A percentile compares a stretch with the other conserved stretches of the same genome.
These are phyloP conservation scores for Diplocarpon rosae DNA, from an alignment of 2,329 filamentous ascomycete species.

Conservation along the genomic window DNA sequence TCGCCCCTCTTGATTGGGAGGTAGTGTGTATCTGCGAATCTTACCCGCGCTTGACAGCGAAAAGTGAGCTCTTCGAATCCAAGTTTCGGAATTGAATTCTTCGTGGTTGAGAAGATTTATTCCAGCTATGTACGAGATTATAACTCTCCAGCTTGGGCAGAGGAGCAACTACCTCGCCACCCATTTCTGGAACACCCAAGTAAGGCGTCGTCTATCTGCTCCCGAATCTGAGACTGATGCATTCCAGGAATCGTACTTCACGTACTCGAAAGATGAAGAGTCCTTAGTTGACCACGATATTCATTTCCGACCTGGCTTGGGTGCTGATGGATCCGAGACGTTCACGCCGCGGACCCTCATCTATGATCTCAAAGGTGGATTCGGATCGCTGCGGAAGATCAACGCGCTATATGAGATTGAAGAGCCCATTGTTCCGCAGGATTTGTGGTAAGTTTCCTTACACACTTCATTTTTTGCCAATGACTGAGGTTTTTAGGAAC, in stretches of 20 bases:
- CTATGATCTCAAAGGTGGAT: conserved; percentile 90
- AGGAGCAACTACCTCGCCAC: conserved; percentile 87
- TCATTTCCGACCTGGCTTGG: conserved; percentile 77
- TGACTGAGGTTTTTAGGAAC: conserved; percentile 37
- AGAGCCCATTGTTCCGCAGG: conserved; percentile 21
- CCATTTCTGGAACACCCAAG: conserved; percentile 96
- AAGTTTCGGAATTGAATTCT: no score
- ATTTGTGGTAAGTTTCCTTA: conserved; percentile 30
- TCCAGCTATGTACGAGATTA: conserved; percentile 76
- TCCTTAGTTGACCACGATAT: conserved; percentile 71
- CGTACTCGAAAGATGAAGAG: conserved; percentile 58
- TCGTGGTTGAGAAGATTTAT: no score
- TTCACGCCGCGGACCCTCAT: conserved; percentile 86
- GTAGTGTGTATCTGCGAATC: no score
- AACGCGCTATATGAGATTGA: conserved; percentile 64
- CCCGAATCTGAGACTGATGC: conserved; percentile 8
- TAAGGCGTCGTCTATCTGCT: conserved; percentile 27
- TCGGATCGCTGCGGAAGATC: conserved; percentile 76
- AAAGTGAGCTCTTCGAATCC: no score
- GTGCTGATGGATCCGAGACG: conserved; percentile 76
- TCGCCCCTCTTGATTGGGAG: no score
- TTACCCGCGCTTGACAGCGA: no score
- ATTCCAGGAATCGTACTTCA: conserved; percentile 91
- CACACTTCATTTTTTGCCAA: neutral
- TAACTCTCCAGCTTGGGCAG: conserved; percentile 88